Conservation (phyloP, 805 yeast genomes). For the Suhomyces kilbournensis region DNA sequence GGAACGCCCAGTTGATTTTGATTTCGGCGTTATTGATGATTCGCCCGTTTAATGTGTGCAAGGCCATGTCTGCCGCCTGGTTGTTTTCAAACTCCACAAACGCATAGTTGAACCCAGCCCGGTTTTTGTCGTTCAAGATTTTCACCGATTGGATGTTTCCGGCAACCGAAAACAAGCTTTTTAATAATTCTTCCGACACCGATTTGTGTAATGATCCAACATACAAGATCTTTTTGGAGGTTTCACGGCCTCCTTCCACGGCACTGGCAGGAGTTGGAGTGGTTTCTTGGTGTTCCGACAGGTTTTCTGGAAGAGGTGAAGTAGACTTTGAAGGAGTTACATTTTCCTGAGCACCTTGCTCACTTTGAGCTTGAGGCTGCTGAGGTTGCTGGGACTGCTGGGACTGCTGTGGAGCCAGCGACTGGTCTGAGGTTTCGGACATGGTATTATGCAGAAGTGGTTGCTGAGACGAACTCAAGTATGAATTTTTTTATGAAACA, state of each 20-base stretch:
- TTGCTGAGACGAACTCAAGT: neutral
- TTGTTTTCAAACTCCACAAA: slow-evolving; percentile 70
- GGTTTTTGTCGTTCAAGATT: slow-evolving; percentile 72
- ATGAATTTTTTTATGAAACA: no score
- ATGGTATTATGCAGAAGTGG: neutral
- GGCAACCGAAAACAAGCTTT: slow-evolving; percentile 58
- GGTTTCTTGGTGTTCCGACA: no score
- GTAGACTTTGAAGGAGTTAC: no score
- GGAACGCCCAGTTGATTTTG: slow-evolving; percentile 79
- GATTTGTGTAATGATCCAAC: slow-evolving; percentile 71
- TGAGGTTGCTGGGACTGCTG: neutral
- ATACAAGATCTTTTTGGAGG: slow-evolving; percentile 67
- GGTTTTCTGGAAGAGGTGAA: no score
- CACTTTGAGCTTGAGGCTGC: neutral
- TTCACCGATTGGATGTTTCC: slow-evolving; percentile 66
- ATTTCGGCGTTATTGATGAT: slow-evolving; percentile 54
- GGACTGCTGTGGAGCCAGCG: neutral
- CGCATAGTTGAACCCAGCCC: slow-evolving; percentile 73
- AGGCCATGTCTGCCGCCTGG: slow-evolving; percentile 59
- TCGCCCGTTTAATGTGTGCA: slow-evolving; percentile 58
- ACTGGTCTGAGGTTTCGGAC: neutral
- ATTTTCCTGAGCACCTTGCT: no score
- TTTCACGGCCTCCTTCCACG: slow-evolving; percentile 76
- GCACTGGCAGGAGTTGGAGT: slow-evolving; percentile 53
- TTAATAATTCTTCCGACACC: slow-evolving; percentile 60